Percentiles rank a stretch among this genome's conserved stretches.
Conservation (phyloP, 805 yeast species). For the Kazachstania kunashirensis region DNA sequence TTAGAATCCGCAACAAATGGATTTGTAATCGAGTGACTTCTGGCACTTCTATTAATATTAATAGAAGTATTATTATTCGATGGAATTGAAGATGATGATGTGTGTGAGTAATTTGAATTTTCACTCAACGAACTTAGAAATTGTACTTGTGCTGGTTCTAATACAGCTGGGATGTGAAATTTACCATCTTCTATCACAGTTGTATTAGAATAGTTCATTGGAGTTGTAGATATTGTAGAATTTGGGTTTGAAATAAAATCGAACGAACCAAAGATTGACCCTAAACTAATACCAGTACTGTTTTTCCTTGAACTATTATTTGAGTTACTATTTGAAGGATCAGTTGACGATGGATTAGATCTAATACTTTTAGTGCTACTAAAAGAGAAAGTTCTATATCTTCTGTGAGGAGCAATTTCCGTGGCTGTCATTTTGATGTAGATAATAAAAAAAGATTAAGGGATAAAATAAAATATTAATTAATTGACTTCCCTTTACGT, state of each 20-base stretch:
- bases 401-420: conserved; percentile 1
- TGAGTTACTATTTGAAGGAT: neutral
- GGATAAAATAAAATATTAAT: no score
- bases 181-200: neutral
- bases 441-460: no score
- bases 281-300: neutral
- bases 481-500: no score
- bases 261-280: neutral
- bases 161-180: conserved; percentile 1
- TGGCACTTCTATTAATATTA: neutral
- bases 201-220: neutral
- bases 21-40: neutral
- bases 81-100: no score
- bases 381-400: conserved; percentile 1
- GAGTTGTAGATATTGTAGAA: neutral
- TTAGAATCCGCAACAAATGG: neutral
- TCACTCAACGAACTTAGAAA: neutral
- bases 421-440: neutral
- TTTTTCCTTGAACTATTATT: conserved; percentile 2
- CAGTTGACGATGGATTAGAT: no score
- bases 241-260: neutral
- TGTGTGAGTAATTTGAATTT: no score
- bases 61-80: neutral
- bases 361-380: neutral
- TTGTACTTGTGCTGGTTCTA: conserved; percentile 1